Base-by-base conservation (phyloP, 345 rosid species). In the Passiflora organensis region DNA sequence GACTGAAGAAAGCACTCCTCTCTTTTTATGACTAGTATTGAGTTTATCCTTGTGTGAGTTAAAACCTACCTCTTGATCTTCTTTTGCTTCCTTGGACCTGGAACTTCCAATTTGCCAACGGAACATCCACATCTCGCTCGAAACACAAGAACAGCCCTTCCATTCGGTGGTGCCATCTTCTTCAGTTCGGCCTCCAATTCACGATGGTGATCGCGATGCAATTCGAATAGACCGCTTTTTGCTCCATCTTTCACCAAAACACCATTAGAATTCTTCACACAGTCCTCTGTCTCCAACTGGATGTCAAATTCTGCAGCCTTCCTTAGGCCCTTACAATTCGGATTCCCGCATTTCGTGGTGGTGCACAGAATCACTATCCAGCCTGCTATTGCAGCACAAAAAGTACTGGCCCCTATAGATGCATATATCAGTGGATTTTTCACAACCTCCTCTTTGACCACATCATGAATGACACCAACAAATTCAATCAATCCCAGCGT, bases 221-320 rank as follows among this genome's bases (percentile, higher is more conserved):
- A 63, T 68, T 87, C 85, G 43, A 87, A 82, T 51, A 82, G 62
- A 0, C 87, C 86, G 46, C 72, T 83, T 20, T 76, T 78, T 20
- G 62, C 72, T 5, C 82, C 79, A 69, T 60, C 87, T 62, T 72
- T 77, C 28, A 49, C 67, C 32, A 37, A 37, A 28, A 39, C 13
- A 48, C 60, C 64, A 51, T 47, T 69, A 2, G 86, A 75, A 39
- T 76, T 79, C 82, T 83, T 90, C 18, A 87, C 81, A 62, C 91
- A 78, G 56, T 91, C 87, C 74, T 87, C 95, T 2, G 95, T 91
- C 78, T 91, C 95, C 42, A 91, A 55, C 78, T 87, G 95, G 58
- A 91, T 87, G 75, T 91, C 96, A n/a, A 91, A 91, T 71, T 91
- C 95, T 0, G 84, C 82, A 0, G 76, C 91, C 63, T 82, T 87